phyloP scores from a whole-genome alignment of 768 basidiomycete genomes.

The Ramaria sp. region DNA sequence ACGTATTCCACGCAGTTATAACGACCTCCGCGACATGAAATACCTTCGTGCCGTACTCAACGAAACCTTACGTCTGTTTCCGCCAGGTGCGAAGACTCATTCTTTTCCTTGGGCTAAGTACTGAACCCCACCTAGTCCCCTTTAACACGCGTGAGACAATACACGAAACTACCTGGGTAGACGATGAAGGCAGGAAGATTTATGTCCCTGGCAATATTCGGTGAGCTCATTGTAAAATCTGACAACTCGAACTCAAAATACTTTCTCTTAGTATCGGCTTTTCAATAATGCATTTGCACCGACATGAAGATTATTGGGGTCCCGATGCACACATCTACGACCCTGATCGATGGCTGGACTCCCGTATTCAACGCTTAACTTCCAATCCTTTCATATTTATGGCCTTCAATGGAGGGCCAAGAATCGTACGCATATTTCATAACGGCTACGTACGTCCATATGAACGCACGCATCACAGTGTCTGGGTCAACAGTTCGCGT shows the following conservation, averaged over 20 bases:
- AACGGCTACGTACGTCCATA: neutral
- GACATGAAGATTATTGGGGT: constrained; percentile 24
- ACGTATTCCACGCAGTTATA: neutral
- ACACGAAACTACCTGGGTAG: constrained; percentile 4
- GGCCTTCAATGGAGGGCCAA: constrained; percentile 14
- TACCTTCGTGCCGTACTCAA: constrained; percentile 22
- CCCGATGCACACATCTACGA: constrained; percentile 24
- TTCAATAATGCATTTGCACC: constrained; percentile 19
- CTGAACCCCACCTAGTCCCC: constrained; percentile 16
- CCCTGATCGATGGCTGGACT: constrained; percentile 25
- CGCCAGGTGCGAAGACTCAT: constrained; percentile 13
- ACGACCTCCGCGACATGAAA: neutral
- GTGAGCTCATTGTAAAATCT: constrained; percentile 1
- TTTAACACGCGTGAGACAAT: constrained; percentile 16
- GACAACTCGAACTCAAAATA: neutral
- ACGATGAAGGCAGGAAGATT: neutral
- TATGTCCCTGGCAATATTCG: constrained; percentile 3
- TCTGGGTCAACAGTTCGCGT: constrained; percentile 18
- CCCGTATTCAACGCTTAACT: constrained; percentile 11
- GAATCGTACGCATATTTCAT: constrained; percentile 6
- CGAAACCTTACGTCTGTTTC: constrained; percentile 27
- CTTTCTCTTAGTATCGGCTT: constrained; percentile 14
- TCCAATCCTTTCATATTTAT: constrained; percentile 16
- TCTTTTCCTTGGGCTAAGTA: neutral
- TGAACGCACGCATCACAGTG: constrained; percentile 3